Evolutionary conservation across 768 basidiomycete species (phyloP).

Genomic region (Tylopilus vinaceipallidus): DNA sequence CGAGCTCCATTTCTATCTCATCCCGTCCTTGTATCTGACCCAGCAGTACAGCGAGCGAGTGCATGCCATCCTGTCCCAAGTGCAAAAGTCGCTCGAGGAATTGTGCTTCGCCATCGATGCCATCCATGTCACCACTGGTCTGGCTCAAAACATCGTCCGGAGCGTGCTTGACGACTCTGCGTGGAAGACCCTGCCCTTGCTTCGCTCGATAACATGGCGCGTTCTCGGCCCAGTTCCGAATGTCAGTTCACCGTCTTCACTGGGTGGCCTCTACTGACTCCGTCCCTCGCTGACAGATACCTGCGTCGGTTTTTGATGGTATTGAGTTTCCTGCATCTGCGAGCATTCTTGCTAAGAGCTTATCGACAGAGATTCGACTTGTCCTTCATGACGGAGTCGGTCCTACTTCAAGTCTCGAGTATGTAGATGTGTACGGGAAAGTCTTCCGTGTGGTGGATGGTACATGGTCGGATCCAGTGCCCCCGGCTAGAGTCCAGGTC

Average conservation of each 20-base stretch:
- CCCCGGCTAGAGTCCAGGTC: too few relatives aligned
- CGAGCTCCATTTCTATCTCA: neutral
- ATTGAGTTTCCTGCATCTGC: neutral
- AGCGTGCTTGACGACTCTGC: neutral
- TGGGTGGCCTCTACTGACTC: too few relatives aligned
- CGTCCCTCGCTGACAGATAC: too few relatives aligned
- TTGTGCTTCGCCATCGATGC: neutral
- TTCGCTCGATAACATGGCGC: constrained; percentile 10
- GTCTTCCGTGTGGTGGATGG: constrained; percentile 2
- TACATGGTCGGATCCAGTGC: constrained; percentile 9
- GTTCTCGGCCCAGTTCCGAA: fast-evolving
- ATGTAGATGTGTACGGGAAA: neutral
- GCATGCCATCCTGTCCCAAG: too few relatives aligned
- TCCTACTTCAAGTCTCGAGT: neutral
- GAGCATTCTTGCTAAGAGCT: neutral
- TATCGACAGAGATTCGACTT: neutral
- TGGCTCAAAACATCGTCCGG: neutral
- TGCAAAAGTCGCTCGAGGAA: neutral
- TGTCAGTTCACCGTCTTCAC: neutral
- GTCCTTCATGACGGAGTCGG: constrained; percentile 1
- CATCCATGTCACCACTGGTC: too few relatives aligned
- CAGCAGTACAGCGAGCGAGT: too few relatives aligned
- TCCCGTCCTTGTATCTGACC: neutral
- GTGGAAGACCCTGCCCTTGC: constrained; percentile 1
- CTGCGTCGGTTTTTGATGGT: too few relatives aligned